Percentiles rank a stretch among this genome's conserved stretches.
These are phyloP conservation scores for Globisporangium spiculum DNA, from an alignment of 352 stramenopile genomes.

Conservation along the genomic window DNA sequence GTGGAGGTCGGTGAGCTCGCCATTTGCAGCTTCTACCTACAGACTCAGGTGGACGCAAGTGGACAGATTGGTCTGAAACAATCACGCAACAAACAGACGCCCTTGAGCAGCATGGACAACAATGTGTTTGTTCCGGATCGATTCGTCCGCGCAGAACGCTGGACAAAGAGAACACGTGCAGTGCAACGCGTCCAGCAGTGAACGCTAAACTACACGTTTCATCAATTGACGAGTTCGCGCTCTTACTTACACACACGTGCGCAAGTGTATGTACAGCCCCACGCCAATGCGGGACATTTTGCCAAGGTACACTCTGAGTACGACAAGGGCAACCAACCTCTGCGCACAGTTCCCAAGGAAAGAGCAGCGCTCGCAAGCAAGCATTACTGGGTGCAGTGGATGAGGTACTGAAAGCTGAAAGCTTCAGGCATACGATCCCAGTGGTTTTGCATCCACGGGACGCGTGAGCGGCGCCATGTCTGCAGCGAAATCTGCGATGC, in stretches of 20 bases:
- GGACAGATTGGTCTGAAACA: background rate
- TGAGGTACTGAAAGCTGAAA: background rate
- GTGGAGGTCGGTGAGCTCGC: background rate
- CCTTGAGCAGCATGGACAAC: background rate
- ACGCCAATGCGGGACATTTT: background rate
- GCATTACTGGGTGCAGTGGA: background rate
- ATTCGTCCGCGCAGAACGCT: background rate
- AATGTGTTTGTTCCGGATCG: background rate
- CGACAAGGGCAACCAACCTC: background rate
- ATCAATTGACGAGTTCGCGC: background rate
- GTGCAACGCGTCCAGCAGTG: background rate
- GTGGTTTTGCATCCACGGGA: background rate
- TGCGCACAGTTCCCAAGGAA: background rate
- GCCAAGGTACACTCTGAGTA: background rate
- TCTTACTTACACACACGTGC: background rate
- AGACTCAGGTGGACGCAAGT: background rate
- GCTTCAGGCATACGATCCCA: background rate
- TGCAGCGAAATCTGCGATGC: constrained; percentile 1
- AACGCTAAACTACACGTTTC: background rate
- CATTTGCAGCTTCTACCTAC: background rate
- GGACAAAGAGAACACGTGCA: background rate
- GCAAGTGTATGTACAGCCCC: background rate
- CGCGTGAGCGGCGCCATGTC: background rate
- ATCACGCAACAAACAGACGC: background rate
- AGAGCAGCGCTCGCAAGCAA: background rate